Base-by-base conservation (phyloP, 768 basidiomycete genomes). In the Amanita rimosa region DNA sequence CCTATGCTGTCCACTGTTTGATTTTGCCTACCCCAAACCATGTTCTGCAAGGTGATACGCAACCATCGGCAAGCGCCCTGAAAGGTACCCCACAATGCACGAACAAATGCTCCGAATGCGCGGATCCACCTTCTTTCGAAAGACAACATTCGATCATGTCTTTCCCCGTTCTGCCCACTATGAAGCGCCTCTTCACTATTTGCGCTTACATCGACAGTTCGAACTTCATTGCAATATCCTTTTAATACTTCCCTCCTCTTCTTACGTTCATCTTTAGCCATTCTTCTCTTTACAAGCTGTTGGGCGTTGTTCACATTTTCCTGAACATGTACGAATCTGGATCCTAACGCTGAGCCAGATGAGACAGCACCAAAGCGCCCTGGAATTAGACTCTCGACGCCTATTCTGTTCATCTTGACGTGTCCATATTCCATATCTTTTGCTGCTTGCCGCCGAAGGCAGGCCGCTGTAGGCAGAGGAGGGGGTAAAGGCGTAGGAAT, bases 401-500 rank as follows among this genome's bases (percentile, higher is more conserved):
- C 55, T 19, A 33, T 24, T 36, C 44, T 45, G 3, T 44, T 43
- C 38, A 51, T 37, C 34, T 38, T 33, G 38, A 50, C 37, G 4
- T 36, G 52, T 2, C 49, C 49, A 33, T 53, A 52, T 22, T 29
- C 51, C 37, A 10, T 55, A 56, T 38, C 63, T 54, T 43, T 47
- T 43, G 17, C 22, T 22, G 29, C 38, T 38, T 26, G 54, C 29
- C 31, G 14, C 45, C 24, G 31, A 13, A 44, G 52, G 11, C 50
- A 51, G n/a, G 31, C 46, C 50, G 22, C 33, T 34, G 21, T 42
- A 9, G 42, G 41, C 41, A n/a, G 45, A 39, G 27, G 33, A 13
- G 43, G 22, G 34, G 49, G 50, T 9, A 54, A 35, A 6, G 58
- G 60, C 1, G 56, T 48, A 49, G 62, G 41, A 21, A 87, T 69